Conservation (phyloP, 164 flowering plant genomes). For the Vitis riparia region DNA sequence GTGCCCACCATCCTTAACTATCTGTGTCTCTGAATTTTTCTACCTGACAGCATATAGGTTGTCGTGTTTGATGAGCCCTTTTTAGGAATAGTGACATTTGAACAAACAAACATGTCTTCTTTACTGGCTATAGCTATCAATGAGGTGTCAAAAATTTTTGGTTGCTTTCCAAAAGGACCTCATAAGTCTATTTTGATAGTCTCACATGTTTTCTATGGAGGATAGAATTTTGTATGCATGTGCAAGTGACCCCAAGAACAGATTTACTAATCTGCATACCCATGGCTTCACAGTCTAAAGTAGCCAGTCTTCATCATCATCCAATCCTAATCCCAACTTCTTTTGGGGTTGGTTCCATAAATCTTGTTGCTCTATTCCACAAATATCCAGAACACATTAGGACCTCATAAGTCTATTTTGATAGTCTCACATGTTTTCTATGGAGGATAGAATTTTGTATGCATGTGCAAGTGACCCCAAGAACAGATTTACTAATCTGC, state of each 20-base stretch:
- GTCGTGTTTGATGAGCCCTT: constrained; percentile 23
- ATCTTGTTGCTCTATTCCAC: too few relatives aligned
- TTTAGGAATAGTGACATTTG: constrained; percentile 31
- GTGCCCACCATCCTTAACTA: background rate
- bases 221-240: background rate
- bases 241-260: too few relatives aligned
- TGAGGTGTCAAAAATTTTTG: constrained; percentile 23
- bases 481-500: too few relatives aligned
- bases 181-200: background rate
- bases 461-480: too few relatives aligned
- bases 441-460: background rate
- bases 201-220: constrained; percentile 11
- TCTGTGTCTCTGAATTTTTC: background rate
- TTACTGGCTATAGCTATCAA: constrained; percentile 18
- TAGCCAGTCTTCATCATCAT: too few relatives aligned
- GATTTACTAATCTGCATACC: too few relatives aligned
- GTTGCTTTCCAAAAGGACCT: constrained; percentile 1
- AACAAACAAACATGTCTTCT: constrained; percentile 24
- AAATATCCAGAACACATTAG: background rate
- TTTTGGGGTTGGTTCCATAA: too few relatives aligned
- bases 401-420: background rate
- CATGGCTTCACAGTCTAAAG: background rate
- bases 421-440: constrained; percentile 7
- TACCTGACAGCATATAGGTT: constrained; percentile 3
- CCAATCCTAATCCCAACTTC: too few relatives aligned